phyloP scores from a whole-genome alignment of 2,329 filamentous ascomycete species.

The Xylaria sp. region DNA sequence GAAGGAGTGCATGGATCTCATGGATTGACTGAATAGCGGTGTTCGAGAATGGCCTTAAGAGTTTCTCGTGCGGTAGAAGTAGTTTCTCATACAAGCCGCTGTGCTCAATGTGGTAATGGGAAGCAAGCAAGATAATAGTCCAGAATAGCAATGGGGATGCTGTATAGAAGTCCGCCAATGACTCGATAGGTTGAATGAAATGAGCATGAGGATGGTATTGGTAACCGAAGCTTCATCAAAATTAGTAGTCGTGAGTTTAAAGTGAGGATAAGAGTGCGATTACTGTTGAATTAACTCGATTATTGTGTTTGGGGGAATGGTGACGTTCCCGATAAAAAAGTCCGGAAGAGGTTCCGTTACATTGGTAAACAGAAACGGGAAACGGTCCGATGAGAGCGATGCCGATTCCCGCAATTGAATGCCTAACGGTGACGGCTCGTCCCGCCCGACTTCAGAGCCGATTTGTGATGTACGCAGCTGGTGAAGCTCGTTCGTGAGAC shows the following conservation, averaged over 20 bases:
- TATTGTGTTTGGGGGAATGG: slow-evolving; percentile 17
- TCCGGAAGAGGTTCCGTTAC: slow-evolving; percentile 18
- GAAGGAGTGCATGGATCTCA: slow-evolving; percentile 34
- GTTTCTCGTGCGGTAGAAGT: slow-evolving; percentile 20
- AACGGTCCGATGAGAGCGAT: not conserved
- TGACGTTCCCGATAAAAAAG: slow-evolving; percentile 22
- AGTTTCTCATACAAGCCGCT: slow-evolving; percentile 19
- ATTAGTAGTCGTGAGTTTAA: slow-evolving; percentile 22
- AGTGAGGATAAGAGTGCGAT: slow-evolving; percentile 3
- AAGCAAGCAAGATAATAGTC: slow-evolving; percentile 32
- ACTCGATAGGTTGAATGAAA: slow-evolving; percentile 29
- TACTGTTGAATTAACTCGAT: slow-evolving; percentile 35
- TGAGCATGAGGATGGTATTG: slow-evolving; percentile 26
- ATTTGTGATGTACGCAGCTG: slow-evolving; percentile 30
- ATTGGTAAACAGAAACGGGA: slow-evolving; percentile 26
- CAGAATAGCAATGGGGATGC: slow-evolving; percentile 33
- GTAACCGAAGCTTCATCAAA: slow-evolving; percentile 29
- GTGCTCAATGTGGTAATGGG: slow-evolving; percentile 25
- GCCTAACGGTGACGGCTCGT: not conserved
- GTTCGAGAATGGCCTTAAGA: slow-evolving; percentile 24
- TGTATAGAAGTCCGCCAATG: slow-evolving; percentile 15
- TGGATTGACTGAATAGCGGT: slow-evolving; percentile 33
- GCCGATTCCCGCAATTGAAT: slow-evolving; percentile 15
- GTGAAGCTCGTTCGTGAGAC: slow-evolving; percentile 33
- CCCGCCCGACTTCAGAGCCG: not conserved